Base-by-base conservation (phyloP, 2,329 filamentous ascomycete genomes). In the Ramularia endophylla region DNA sequence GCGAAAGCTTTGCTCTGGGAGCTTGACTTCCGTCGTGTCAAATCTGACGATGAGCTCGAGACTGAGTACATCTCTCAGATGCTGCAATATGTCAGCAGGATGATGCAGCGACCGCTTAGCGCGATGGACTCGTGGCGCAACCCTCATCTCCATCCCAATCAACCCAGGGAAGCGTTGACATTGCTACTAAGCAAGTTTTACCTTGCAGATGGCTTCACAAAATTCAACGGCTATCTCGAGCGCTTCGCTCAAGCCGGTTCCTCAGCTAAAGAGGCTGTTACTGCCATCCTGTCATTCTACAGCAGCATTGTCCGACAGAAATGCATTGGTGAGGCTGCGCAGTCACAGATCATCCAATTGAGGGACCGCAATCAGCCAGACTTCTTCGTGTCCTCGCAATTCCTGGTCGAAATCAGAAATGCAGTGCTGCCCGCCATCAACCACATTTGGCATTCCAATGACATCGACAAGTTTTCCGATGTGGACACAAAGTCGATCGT, bases 141-240 rank as follows among this genome's bases (percentile, higher is more conserved):
- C 22, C 11, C 22, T 25, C 22, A 25, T 11, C 6, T 11, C 22
- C 22, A 25, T 25, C 6, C 22, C 22, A 25, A 25, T 11, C 22
- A 51, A 50, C 8, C 46, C 9, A 60, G 58, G 38, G 59, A 62
- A 38, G 56, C 57, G 38, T 60, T 81, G 47, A 84, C 87, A 31
- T 75, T 92, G 19, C 81, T 97, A 27, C 72, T 98, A 17, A 75
- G 89, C 41, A 85, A 87, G 1, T 95, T 98, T 69, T 90, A 89
- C 62, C 81, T 87, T 45, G 76, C 80, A 35, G 81, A 80, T 28
- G 90, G 92, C 0, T 73, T 98, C 44, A 74, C 80, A 7, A 73
- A 80, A 4, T 68, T 97, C 46, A 87, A 86, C 53, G 69, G 74
- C 5, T 53, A 53, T 27, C 50, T 63, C 9, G 39, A 50, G 18